Evolutionary conservation across 2,329 filamentous ascomycete genomes (phyloP).

Genomic region (Cryphonectria carpinicola): DNA sequence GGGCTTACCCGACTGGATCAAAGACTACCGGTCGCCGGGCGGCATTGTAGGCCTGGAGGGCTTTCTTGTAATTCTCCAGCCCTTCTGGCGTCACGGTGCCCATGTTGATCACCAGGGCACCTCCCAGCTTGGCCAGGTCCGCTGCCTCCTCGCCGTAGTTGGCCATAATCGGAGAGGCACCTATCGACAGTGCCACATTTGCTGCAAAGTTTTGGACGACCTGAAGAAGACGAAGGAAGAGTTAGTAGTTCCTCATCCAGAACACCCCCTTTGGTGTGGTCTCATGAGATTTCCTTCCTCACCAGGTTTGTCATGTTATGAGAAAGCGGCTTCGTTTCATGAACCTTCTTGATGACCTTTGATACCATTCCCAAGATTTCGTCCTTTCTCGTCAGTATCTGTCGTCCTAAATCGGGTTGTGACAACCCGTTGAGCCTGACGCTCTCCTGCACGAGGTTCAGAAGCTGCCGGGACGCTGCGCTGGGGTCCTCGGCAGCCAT

Average conservation of each 20-base stretch:
- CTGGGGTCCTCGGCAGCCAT: conserved; percentile 72
- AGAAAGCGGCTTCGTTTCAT: conserved; percentile 69
- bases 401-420: conserved; percentile 10
- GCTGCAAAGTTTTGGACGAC: conserved; percentile 94
- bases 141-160: conserved; percentile 81
- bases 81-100: conserved; percentile 83
- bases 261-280: no score
- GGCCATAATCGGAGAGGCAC: conserved; percentile 92
- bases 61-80: conserved; percentile 71
- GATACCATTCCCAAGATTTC: conserved; percentile 39
- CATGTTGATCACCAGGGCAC: conserved; percentile 90
- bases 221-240: conserved; percentile 34
- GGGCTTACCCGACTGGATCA: conserved; percentile 80
- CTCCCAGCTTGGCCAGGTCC: conserved; percentile 78
- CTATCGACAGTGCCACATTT: conserved; percentile 83
- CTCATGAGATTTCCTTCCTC: conserved; percentile 14
- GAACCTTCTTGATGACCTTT: conserved; percentile 63
- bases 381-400: background rate
- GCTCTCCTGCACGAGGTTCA: conserved; percentile 54
- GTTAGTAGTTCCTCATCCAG: background rate
- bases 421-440: conserved; percentile 35
- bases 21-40: conserved; percentile 76
- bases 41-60: conserved; percentile 80
- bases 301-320: conserved; percentile 98
- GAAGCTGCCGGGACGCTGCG: conserved; percentile 63